A percentile compares a stretch with the other conserved stretches of the same genome.
Conservation (phyloP, 371 early-diverging fungal genomes). For the Funneliformis caledonium region DNA sequence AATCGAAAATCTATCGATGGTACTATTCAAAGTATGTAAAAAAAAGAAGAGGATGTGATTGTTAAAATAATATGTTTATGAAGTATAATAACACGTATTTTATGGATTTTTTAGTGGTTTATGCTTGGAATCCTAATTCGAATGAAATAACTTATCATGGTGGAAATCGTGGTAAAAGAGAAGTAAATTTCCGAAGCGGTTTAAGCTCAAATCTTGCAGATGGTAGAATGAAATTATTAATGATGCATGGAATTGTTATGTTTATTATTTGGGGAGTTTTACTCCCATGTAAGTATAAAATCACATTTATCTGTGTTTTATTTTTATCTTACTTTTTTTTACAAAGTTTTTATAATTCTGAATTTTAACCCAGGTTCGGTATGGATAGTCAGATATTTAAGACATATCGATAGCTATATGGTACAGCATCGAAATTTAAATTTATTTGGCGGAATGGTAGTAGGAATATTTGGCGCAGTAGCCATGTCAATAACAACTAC, state of each 20-base stretch:
- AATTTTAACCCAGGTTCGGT: not conserved
- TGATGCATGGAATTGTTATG: conserved; percentile 28
- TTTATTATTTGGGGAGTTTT: not conserved
- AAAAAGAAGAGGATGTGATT: not conserved
- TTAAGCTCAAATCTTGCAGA: not conserved
- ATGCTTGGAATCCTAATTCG: conserved; percentile 22
- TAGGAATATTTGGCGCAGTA: not conserved
- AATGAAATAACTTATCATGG: not conserved
- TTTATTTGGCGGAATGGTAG: not conserved
- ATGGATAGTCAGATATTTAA: conserved; percentile 7
- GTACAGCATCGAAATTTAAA: conserved; percentile 8
- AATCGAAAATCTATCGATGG: not conserved
- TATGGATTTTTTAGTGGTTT: not conserved
- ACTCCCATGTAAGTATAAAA: conserved; percentile 1
- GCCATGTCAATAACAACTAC: not conserved
- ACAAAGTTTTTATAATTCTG: not conserved
- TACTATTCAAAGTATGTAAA: not conserved
- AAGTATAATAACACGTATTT: not conserved
- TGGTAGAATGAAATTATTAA: not conserved
- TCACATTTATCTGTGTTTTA: not conserved
- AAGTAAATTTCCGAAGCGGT: not conserved
- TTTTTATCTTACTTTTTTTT: not conserved
- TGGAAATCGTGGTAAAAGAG: conserved; percentile 14
- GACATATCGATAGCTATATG: not conserved
- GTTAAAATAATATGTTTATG: not conserved